A percentile compares a stretch with the other conserved stretches of the same genome.
phyloP scores from a whole-genome alignment of 106 monocot genomes.

The Acanthochlamys bracteata region DNA sequence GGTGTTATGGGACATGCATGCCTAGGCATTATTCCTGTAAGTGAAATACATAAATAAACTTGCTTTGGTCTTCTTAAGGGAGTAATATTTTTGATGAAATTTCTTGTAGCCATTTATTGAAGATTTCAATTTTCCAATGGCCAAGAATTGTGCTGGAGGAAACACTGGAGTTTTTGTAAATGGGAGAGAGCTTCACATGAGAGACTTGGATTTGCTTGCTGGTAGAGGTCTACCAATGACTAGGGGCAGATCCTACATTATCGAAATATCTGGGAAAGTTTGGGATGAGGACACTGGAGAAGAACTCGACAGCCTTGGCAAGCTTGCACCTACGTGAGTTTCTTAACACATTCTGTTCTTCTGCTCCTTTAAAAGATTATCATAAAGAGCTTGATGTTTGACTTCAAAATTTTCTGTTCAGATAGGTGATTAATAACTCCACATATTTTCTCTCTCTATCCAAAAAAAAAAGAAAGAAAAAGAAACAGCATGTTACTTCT shows the following conservation, averaged over 20 bases:
- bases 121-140: conserved; percentile 88
- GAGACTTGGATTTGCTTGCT: conserved; percentile 70
- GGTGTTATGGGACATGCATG: conserved; percentile 80
- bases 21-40: conserved; percentile 97
- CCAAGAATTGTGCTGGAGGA: conserved; percentile 75
- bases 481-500: too few species aligned
- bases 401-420: too few species aligned
- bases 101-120: conserved; percentile 79
- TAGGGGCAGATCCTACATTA: conserved; percentile 41
- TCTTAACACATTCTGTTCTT: neutral
- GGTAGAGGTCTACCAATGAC: conserved; percentile 63
- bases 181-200: conserved; percentile 92
- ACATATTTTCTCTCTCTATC: too few species aligned
- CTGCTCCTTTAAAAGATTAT: neutral
- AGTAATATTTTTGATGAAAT: neutral
- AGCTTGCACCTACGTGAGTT: conserved; percentile 95
- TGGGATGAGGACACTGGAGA: conserved; percentile 79
- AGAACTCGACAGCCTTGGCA: conserved; percentile 86
- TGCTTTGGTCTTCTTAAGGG: neutral
- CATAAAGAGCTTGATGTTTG: neutral
- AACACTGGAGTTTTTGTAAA: conserved; percentile 79
- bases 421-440: too few species aligned
- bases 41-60: conserved; percentile 8
- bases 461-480: too few species aligned
- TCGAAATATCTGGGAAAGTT: conserved; percentile 85